Base-by-base conservation (phyloP, 495 filamentous ascomycete species). In the Penicillium soppii region DNA sequence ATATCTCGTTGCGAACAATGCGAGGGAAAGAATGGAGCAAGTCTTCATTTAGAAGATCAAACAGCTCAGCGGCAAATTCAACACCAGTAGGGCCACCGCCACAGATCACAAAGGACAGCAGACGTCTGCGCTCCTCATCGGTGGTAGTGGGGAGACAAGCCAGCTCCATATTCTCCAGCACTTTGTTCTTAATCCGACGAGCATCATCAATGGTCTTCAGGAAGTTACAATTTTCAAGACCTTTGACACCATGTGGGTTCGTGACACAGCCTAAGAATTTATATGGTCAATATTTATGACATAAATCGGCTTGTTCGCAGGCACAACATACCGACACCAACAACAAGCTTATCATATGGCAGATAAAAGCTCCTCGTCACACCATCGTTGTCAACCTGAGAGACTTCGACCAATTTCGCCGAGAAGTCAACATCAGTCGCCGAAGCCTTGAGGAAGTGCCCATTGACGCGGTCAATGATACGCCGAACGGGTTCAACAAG, bases 31-130 rank as follows among this genome's bases (percentile, higher is more conserved):
- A 81, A 39, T 79, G 74, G 35, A 85, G 82, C 19, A 99, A 68
- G 65, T 99, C 95, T 67, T 99, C 95, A 60, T 99, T 99, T 25
- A 99, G 77, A 65, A 99, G 79, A 70, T 99, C 95, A 59, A 84
- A 97, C 0, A 99, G 76, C 65, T 99, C 95, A 2, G 95, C 94
- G 2, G 95, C 95, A 62, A 99, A 99, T 58, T 97, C 92, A 21
- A 98, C 94, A 53, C 94, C 94, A 4, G 95, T 99, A 29, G 95
- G 95, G 2, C 95, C 95, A 55, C 95, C 95, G 57, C 95, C 95
- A 70, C 87, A 89, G 42, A 99, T 72, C 38, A 97, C 95, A 61
- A 99, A 99, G 0, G 92, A 97, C 7, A 99, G 72, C 20, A 99
- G 73, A 19, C 92, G 83, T 63, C 77, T 83, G 43, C 95, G 83